phyloP scores from a whole-genome alignment of 352 stramenopile genomes.

The Globisporangium cederbergense region DNA sequence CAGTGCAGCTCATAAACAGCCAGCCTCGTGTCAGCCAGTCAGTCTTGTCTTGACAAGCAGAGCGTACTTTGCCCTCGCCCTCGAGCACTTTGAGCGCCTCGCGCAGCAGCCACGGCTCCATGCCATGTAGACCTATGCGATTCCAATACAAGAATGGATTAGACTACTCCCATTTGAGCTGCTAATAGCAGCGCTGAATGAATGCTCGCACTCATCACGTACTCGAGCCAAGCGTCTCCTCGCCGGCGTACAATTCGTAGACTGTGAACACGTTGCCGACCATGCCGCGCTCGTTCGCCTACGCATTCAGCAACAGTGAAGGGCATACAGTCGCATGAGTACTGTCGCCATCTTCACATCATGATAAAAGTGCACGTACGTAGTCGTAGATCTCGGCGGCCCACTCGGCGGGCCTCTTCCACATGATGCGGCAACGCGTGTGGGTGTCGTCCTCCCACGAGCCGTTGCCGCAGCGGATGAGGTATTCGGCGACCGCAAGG shows the following conservation, averaged over 20 bases:
- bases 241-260: constrained; percentile 82
- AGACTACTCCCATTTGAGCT: no score
- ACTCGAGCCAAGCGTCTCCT: constrained; percentile 80
- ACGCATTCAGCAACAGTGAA: not conserved
- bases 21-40: no score
- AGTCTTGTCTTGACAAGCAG: no score
- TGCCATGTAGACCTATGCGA: constrained; percentile 61
- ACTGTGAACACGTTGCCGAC: constrained; percentile 82
- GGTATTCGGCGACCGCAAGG: constrained; percentile 64
- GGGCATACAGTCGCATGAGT: not conserved
- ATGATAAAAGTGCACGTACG: constrained; percentile 28
- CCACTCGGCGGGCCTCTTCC: constrained; percentile 82
- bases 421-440: constrained; percentile 82
- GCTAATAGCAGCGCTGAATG: no score
- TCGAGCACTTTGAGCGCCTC: constrained; percentile 76
- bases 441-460: constrained; percentile 78
- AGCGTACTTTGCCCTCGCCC: constrained; percentile 60
- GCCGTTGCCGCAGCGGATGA: constrained; percentile 74
- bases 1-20: no score
- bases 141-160: not conserved
- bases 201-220: constrained; percentile 10
- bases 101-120: constrained; percentile 81
- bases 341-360: constrained; percentile 14
- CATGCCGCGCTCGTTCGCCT: constrained; percentile 75
- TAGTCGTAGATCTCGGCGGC: constrained; percentile 84